Evolutionary conservation across 2,329 filamentous ascomycete species (phyloP).

Genomic region (Saccharata proteae): DNA sequence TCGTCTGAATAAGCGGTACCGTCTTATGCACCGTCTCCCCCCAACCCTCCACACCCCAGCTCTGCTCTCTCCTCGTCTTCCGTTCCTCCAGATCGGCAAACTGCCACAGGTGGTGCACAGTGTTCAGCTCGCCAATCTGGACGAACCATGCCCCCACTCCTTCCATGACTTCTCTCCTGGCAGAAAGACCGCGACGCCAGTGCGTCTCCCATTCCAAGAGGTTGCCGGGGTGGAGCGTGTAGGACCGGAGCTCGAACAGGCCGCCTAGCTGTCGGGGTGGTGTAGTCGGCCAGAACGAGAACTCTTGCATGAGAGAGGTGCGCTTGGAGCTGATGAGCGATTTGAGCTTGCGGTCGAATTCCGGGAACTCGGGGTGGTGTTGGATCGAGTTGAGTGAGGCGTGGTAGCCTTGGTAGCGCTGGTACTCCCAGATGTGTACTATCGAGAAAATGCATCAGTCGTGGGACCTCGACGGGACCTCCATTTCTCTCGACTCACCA

Average conservation of each 20-base stretch:
- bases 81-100: constrained; percentile 95
- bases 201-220: constrained; percentile 98
- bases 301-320: constrained; percentile 95
- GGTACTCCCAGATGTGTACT: constrained; percentile 99
- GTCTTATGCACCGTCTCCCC: constrained; percentile 97
- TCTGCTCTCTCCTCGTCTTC: constrained; percentile 80
- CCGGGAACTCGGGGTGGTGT: constrained; percentile 67
- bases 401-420: constrained; percentile 93
- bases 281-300: constrained; percentile 97
- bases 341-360: constrained; percentile 76
- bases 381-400: constrained; percentile 78
- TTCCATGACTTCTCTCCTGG: constrained; percentile 93
- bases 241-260: constrained; percentile 90
- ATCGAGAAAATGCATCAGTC: constrained; percentile 13
- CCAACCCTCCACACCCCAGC: constrained; percentile 92
- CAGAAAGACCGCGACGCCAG: constrained; percentile 85
- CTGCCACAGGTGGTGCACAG: constrained; percentile 96
- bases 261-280: constrained; percentile 81
- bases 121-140: constrained; percentile 94
- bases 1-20: constrained; percentile 87
- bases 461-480: neutral
- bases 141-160: constrained; percentile 98
- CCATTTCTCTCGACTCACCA: constrained; percentile 43
- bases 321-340: constrained; percentile 73
- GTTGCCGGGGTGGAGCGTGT: constrained; percentile 91